Percentiles rank a stretch among this genome's conserved stretches.
These are phyloP conservation scores for Euryodendron excelsum DNA, from an alignment of 148 eudicot genomes.

Conservation along the genomic window DNA sequence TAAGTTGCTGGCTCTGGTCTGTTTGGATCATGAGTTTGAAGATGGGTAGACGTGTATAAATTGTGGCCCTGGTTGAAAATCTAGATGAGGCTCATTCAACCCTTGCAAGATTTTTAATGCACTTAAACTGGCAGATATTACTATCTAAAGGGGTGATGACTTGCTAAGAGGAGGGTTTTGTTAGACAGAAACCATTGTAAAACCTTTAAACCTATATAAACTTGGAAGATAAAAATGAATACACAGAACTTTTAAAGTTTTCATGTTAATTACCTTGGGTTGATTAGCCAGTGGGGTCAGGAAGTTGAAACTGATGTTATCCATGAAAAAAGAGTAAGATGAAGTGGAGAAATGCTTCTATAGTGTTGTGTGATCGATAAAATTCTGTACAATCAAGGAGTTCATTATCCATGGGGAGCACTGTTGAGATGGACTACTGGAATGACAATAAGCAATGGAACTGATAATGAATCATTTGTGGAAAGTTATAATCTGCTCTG, in stretches of 20 bases:
- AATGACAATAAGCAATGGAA: background rate
- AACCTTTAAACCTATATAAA: background rate
- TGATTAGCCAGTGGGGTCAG: background rate
- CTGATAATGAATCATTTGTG: background rate
- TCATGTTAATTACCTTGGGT: background rate
- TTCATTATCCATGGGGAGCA: background rate
- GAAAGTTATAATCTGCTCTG: background rate
- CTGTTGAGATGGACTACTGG: background rate
- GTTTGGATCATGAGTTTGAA: background rate
- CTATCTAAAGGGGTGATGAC: background rate
- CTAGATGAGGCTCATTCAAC: background rate
- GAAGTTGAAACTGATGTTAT: background rate
- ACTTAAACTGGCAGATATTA: conserved; percentile 5
- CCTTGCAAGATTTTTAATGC: background rate
- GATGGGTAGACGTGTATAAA: background rate
- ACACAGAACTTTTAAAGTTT: background rate
- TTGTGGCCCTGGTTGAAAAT: background rate
- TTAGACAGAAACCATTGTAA: background rate
- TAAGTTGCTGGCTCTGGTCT: background rate
- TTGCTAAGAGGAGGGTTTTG: background rate
- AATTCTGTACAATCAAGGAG: background rate
- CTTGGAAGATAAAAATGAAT: background rate
- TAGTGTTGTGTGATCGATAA: background rate
- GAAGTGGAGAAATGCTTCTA: conserved; percentile 1
- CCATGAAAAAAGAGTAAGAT: background rate